Evolutionary conservation across 306 rosid genomes (phyloP).

Genomic region (Cyclanthera cordifolia): DNA sequence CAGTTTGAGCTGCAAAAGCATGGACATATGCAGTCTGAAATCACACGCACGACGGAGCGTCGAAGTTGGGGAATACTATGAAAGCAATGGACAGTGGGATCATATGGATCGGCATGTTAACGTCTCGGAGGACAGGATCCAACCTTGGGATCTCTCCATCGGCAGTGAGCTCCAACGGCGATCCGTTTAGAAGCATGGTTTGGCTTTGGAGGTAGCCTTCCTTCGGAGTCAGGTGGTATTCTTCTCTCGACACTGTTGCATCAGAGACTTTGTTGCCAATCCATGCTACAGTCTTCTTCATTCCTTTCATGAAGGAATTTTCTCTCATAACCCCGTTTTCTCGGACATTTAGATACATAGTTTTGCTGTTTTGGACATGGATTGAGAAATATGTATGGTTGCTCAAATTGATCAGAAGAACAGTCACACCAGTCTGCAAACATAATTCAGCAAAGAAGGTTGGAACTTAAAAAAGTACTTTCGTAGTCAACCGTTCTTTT

Average conservation of each 20-base stretch:
- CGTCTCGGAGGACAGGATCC: constrained; percentile 30
- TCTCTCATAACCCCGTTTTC: constrained; percentile 19
- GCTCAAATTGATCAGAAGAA: constrained; percentile 72
- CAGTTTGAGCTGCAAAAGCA: neutral
- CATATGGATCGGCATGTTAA: constrained; percentile 33
- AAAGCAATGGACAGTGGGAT: constrained; percentile 34
- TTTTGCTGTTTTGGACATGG: constrained; percentile 27
- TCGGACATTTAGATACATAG: neutral
- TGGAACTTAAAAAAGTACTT: neutral
- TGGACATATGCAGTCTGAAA: neutral
- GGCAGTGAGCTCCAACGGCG: constrained; percentile 42
- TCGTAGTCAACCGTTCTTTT: neutral
- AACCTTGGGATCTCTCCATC: constrained; percentile 59
- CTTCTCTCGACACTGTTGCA: constrained; percentile 48
- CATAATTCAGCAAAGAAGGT: neutral
- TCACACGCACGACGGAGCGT: constrained; percentile 36
- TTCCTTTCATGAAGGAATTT: constrained; percentile 24
- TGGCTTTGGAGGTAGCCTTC: constrained; percentile 40
- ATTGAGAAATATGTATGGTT: constrained; percentile 52
- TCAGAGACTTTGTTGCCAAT: constrained; percentile 59
- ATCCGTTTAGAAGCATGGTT: constrained; percentile 60
- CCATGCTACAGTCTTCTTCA: constrained; percentile 69
- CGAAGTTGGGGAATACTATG: constrained; percentile 38
- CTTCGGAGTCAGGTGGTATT: constrained; percentile 64
- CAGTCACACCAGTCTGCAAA: constrained; percentile 52